Evolutionary conservation across 352 stramenopile species (phyloP).

Genomic region (Phytophthora colocasiae): DNA sequence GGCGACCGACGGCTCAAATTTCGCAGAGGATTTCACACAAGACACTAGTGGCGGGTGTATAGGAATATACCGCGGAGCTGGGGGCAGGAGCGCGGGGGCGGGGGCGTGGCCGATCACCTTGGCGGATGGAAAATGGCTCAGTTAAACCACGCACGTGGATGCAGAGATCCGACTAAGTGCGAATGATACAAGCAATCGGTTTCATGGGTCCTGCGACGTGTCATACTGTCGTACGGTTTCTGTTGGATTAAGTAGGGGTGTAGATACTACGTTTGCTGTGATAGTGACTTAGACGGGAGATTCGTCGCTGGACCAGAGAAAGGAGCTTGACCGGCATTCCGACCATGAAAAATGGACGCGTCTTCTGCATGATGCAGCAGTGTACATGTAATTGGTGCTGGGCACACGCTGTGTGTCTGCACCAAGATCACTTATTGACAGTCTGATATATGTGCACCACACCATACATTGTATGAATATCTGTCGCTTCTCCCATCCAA

Average conservation of each 20-base stretch:
- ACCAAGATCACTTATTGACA: background rate
- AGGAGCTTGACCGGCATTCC: conserved; percentile 6
- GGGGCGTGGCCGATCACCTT: conserved; percentile 29
- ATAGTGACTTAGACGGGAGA: background rate
- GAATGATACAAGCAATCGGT: conserved; percentile 8
- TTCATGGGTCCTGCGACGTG: conserved; percentile 13
- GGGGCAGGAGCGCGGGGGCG: conserved; percentile 12
- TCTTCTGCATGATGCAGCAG: background rate
- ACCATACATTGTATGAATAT: background rate
- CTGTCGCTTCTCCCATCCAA: conserved; percentile 5
- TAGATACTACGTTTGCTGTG: too few relatives aligned
- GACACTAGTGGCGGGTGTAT: conserved; percentile 9
- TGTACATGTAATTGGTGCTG: background rate
- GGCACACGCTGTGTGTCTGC: background rate
- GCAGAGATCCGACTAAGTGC: conserved; percentile 7
- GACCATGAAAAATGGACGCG: background rate
- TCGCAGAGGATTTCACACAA: background rate
- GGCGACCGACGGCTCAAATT: conserved; percentile 12
- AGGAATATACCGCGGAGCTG: conserved; percentile 12
- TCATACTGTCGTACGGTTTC: background rate
- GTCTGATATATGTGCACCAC: conserved; percentile 1
- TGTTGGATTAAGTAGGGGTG: background rate
- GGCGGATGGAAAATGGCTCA: conserved; percentile 14
- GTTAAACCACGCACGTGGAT: background rate
- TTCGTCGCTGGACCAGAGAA: background rate